These are phyloP conservation scores for Tylopilus intermedius DNA, from an alignment of 768 basidiomycete species.

Conservation along the genomic window DNA sequence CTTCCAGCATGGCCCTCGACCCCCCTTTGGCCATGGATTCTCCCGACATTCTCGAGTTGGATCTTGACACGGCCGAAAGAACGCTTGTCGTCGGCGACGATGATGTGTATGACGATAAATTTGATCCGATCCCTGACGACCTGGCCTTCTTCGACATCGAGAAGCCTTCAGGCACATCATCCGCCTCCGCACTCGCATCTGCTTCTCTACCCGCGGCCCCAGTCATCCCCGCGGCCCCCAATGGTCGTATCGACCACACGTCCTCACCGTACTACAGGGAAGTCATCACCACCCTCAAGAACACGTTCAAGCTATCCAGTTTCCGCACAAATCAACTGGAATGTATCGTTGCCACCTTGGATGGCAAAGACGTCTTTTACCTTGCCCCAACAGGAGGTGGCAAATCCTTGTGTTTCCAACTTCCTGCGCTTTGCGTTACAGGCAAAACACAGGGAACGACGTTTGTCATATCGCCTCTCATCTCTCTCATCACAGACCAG, in stretches of 20 bases:
- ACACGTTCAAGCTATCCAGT: constrained; percentile 51
- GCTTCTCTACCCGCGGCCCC: constrained; percentile 8
- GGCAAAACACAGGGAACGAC: constrained; percentile 79
- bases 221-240: neutral
- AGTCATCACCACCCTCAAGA: constrained; percentile 30
- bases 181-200: neutral
- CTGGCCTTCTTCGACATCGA: constrained; percentile 13
- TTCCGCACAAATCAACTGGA: constrained; percentile 87
- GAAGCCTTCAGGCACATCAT: constrained; percentile 5
- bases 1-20: constrained; percentile 2
- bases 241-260: constrained; percentile 28
- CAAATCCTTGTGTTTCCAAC: constrained; percentile 83
- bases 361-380: constrained; percentile 84
- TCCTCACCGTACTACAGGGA: constrained; percentile 29
- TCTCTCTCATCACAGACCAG: constrained; percentile 89
- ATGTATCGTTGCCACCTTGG: constrained; percentile 75
- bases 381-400: constrained; percentile 96
- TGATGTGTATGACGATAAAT: constrained; percentile 43
- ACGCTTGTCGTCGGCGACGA: constrained; percentile 34
- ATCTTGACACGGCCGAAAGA: constrained; percentile 18
- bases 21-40: constrained; percentile 5
- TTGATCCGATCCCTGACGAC: constrained; percentile 32
- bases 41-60: constrained; percentile 16
- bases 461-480: constrained; percentile 84
- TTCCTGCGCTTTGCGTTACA: constrained; percentile 76